These are phyloP conservation scores for Cichorium intybus DNA, from an alignment of 140 eudicot genomes.

Conservation along the genomic window DNA sequence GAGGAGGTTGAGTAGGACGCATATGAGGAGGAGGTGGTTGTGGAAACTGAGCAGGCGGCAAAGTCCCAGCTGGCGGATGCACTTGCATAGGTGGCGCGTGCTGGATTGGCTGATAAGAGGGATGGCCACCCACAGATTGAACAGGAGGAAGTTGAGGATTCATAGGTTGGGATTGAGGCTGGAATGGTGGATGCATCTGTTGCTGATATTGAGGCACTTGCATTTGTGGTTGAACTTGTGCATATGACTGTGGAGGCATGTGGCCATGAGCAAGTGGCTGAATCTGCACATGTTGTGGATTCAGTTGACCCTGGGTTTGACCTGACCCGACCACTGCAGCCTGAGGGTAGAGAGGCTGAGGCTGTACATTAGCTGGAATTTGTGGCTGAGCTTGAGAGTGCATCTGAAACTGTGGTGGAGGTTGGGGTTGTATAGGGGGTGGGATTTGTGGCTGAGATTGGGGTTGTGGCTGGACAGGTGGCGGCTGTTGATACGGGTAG, in stretches of 20 bases:
- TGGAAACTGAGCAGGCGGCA: constrained; percentile 56
- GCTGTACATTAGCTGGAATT: constrained; percentile 34
- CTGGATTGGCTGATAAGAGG: constrained; percentile 61
- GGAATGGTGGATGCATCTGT: constrained; percentile 31
- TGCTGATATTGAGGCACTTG: constrained; percentile 39
- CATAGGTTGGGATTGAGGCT: constrained; percentile 42
- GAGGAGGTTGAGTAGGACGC: constrained; percentile 60
- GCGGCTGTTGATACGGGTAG: constrained; percentile 59
- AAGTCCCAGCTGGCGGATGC: constrained; percentile 39
- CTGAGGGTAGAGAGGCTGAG: constrained; percentile 39
- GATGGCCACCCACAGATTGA: constrained; percentile 50
- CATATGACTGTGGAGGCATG: constrained; percentile 38
- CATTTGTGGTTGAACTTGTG: constrained; percentile 34
- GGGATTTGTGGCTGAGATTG: constrained; percentile 40
- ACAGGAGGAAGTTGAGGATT: constrained; percentile 38
- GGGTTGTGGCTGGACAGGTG: constrained; percentile 54
- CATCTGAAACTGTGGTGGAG: constrained; percentile 37
- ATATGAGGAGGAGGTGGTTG: constrained; percentile 50
- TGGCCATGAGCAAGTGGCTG: constrained; percentile 43
- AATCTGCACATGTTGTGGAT: constrained; percentile 36
- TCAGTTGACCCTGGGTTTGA: constrained; percentile 41
- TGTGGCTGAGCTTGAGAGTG: constrained; percentile 42
- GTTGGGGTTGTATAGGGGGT: constrained; percentile 32
- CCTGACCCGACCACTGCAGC: constrained; percentile 25
- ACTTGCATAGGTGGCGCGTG: constrained; percentile 44